Percentiles rank a stretch among this genome's conserved stretches.
phyloP scores from a whole-genome alignment of 139 green algal species.

The Penium margaritaceum region DNA sequence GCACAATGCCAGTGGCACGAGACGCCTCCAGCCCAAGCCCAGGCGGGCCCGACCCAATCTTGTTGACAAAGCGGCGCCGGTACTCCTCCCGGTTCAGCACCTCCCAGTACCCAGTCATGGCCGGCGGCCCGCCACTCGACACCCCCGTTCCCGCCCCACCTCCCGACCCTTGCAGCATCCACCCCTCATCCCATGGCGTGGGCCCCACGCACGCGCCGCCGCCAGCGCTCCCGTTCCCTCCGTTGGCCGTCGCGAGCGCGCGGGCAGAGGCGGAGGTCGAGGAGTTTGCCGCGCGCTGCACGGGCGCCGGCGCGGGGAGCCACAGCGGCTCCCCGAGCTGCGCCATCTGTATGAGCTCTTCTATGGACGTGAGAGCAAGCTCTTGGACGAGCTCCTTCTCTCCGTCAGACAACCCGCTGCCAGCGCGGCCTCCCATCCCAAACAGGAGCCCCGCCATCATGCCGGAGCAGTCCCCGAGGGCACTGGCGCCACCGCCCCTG shows the following conservation, averaged over 20 bases:
- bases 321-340: slow-evolving; percentile 26
- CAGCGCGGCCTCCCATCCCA: too few relatives aligned
- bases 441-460: too few relatives aligned
- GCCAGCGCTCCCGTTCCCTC: not conserved
- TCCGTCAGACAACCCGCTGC: slow-evolving; percentile 5
- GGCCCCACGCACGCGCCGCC: not conserved
- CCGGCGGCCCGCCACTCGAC: not conserved
- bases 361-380: slow-evolving; percentile 10
- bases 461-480: too few relatives aligned
- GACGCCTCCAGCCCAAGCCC: slow-evolving; percentile 11
- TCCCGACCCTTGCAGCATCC: not conserved
- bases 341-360: slow-evolving; percentile 32
- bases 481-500: too few relatives aligned
- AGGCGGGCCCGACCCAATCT: not conserved
- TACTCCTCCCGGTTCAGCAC: slow-evolving; percentile 32
- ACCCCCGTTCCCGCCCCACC: not conserved
- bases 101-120: not conserved
- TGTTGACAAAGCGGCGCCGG: not conserved
- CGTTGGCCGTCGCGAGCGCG: not conserved
- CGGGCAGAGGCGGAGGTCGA: too few relatives aligned
- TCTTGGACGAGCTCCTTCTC: slow-evolving; percentile 24
- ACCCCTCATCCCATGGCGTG: too few relatives aligned
- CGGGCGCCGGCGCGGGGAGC: too few relatives aligned
- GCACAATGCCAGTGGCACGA: slow-evolving; percentile 5
- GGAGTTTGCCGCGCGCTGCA: too few relatives aligned